Base-by-base conservation (phyloP, 331 rosid genomes). In the Arachis monticola region DNA sequence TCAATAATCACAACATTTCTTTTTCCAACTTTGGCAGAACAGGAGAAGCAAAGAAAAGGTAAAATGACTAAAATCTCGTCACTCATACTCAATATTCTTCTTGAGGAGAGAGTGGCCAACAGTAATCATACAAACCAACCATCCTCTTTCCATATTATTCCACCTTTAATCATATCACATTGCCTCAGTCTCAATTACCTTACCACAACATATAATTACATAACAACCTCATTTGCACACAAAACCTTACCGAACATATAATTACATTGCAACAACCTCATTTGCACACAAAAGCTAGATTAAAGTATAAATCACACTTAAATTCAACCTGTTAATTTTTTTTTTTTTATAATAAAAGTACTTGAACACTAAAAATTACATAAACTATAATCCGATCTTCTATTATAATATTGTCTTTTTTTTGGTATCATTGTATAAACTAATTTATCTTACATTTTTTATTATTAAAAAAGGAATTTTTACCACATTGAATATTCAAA, bases 161-260 rank as follows among this genome's bases (percentile, higher is more conserved):
- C 12, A 51, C 60, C 91, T 88, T 81, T 91, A 88, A 87, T 87
- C 86, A 89, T 51, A 5, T 83, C 73, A 77, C 82, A 84, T 77
- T 79, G 82, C 75, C 83, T 32, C 63, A 48, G 56, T 61, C 83
- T 64, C 64, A 78, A 77, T 62, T 70, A 73, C 60, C 52, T 46
- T 52, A 58, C 57, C 57, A 10, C 11, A 41, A 51, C 52, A 14
- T 61, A 70, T 53, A 76, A 77, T 80, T 30, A 67, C 64, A 82
- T 12, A 4, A 55, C 4, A 74, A 53, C 48, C 22, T 72, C 60
- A 27, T 27, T 27, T 27, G 30, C 30, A 27, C 30, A 27, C 30
- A 27, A 27, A 27, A 73, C 60, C 52, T 46, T 52, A 58, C 68
- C 57, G 7, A 35, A 35, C 40, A 35, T 35, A 35, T 35, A 35